These are phyloP conservation scores for Orychophragmus violaceus DNA, from an alignment of 345 rosid species.

Conservation along the genomic window DNA sequence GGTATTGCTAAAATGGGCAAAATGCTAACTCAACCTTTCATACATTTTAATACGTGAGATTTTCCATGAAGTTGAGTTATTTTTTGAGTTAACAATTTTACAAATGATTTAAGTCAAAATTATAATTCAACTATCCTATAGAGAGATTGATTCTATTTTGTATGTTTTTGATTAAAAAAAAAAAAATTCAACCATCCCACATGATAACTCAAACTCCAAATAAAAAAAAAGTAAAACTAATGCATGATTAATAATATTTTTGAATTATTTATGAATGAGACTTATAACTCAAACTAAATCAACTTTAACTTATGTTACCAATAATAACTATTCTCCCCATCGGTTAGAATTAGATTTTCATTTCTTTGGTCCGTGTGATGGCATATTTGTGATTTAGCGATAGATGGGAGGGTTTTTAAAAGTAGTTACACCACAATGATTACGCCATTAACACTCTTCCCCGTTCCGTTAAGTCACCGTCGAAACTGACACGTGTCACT, in stretches of 20 bases:
- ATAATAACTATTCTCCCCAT: neutral
- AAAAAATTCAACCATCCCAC: neutral
- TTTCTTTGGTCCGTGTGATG: neutral
- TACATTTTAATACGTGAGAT: neutral
- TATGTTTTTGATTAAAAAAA: too few species aligned
- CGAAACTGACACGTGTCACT: conserved; percentile 18
- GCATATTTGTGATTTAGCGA: conserved; percentile 11
- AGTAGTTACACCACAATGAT: conserved; percentile 24
- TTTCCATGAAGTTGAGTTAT: neutral
- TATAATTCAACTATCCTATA: neutral
- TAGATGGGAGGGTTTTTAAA: conserved; percentile 7
- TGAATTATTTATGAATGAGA: neutral
- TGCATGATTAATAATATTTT: neutral
- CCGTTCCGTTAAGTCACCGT: conserved; percentile 34
- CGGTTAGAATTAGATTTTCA: neutral
- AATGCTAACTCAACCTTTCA: too few species aligned
- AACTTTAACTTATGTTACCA: neutral
- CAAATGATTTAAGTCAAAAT: too few species aligned
- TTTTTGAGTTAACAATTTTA: neutral
- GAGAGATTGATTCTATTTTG: too few species aligned
- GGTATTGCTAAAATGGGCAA: too few species aligned
- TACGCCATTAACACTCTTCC: conserved; percentile 3
- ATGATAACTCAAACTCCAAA: too few species aligned
- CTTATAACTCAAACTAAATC: neutral
- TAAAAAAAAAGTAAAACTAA: too few species aligned